Evolutionary conservation across 2,329 filamentous ascomycete species (phyloP).

Genomic region (Lasiodiplodia hormozganensis): DNA sequence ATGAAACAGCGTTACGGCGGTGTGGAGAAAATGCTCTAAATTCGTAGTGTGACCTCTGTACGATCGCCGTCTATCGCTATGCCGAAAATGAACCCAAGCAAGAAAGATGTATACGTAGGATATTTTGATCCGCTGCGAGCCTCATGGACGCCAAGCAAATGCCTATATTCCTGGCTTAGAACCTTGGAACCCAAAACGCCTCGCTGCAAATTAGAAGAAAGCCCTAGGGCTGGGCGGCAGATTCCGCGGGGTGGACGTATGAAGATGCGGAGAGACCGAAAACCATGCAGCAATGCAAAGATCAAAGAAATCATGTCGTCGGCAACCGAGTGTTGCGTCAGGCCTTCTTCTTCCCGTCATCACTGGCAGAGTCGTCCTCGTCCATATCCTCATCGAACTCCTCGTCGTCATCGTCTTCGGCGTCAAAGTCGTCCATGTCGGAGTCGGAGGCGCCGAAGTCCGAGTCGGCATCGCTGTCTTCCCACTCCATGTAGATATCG

Average conservation of each 20-base stretch:
- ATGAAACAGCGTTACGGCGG: neutral
- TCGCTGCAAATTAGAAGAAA: conserved; percentile 23
- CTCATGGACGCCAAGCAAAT: conserved; percentile 29
- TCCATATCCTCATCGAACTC: conserved; percentile 58
- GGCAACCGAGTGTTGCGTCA: neutral
- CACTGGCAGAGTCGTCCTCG: conserved; percentile 50
- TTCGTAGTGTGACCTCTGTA: conserved; percentile 2
- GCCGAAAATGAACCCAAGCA: conserved; percentile 1
- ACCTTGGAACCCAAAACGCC: conserved; percentile 25
- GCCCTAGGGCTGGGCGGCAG: neutral
- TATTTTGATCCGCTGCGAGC: conserved; percentile 11
- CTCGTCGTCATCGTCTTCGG: conserved; percentile 62
- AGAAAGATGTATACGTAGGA: conserved; percentile 2
- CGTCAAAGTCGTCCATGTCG: conserved; percentile 47
- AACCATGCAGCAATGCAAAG: conserved; percentile 6
- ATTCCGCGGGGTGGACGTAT: neutral
- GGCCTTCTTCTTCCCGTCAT: conserved; percentile 18
- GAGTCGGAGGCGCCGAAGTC: conserved; percentile 76
- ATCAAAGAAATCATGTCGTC: neutral
- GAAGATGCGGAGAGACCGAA: conserved; percentile 4
- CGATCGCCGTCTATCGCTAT: conserved; percentile 25
- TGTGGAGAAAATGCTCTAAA: conserved; percentile 16
- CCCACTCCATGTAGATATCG: conserved; percentile 64
- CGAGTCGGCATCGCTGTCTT: conserved; percentile 58
- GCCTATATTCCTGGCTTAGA: conserved; percentile 14